phyloP scores from a whole-genome alignment of 2,329 filamentous ascomycete species.

The Fusarium subglutinans region DNA sequence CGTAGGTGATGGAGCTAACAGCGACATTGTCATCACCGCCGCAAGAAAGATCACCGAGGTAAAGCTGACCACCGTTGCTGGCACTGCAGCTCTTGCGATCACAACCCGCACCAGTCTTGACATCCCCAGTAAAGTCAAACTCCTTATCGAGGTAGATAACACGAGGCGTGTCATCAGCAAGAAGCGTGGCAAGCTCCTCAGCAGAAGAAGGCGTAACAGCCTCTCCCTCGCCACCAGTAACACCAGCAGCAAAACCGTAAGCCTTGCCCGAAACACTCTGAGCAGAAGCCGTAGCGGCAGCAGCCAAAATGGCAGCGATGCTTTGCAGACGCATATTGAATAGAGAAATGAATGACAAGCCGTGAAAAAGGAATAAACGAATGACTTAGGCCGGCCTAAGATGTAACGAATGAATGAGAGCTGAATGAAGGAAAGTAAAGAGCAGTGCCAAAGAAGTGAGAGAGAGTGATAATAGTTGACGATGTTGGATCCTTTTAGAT shows the following conservation, averaged over 20 bases:
- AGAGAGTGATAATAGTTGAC: neutral
- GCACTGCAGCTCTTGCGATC: conserved; percentile 45
- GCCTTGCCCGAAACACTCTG: conserved; percentile 43
- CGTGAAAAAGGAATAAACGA: neutral
- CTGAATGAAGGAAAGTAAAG: neutral
- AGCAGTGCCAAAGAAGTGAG: neutral
- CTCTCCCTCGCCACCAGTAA: conserved; percentile 60
- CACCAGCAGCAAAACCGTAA: conserved; percentile 48
- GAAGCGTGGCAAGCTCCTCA: conserved; percentile 52
- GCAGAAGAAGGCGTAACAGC: conserved; percentile 54
- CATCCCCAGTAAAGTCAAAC: conserved; percentile 42
- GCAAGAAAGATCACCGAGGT: conserved; percentile 43
- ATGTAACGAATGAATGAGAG: neutral
- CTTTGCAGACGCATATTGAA: neutral
- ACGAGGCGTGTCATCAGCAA: conserved; percentile 41
- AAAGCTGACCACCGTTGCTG: conserved; percentile 41
- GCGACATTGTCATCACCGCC: conserved; percentile 37
- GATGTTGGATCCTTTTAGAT: neutral
- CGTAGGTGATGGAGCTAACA: conserved; percentile 43
- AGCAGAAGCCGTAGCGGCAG: conserved; percentile 35
- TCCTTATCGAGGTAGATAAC: conserved; percentile 41
- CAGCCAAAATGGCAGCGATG: conserved; percentile 25
- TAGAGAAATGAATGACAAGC: neutral
- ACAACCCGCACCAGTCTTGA: conserved; percentile 38
- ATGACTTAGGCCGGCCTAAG: conserved; percentile 11